Percentiles rank a stretch among this genome's conserved stretches.
Evolutionary conservation across 805 yeast species (phyloP).

Genomic region (Ascoidea tarda): DNA sequence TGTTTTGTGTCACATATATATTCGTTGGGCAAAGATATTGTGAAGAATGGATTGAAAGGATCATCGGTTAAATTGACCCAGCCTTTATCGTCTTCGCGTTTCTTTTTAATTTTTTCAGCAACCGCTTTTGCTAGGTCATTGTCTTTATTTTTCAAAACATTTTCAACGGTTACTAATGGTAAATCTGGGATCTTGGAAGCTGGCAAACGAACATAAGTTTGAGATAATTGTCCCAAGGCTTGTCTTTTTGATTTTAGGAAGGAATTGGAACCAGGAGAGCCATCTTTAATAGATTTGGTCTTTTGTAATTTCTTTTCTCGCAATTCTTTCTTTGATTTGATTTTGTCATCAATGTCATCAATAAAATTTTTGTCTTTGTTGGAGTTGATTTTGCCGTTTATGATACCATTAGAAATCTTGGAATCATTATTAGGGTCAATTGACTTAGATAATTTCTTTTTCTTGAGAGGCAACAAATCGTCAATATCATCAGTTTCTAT

Average conservation of each 20-base stretch:
- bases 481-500: conserved; percentile 70
- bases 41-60: conserved; percentile 69
- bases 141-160: conserved; percentile 60
- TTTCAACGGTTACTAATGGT: conserved; percentile 72
- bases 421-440: conserved; percentile 6
- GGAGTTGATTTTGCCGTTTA: conserved; percentile 7
- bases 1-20: conserved; percentile 34
- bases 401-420: conserved; percentile 2
- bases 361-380: conserved; percentile 4
- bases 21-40: conserved; percentile 41
- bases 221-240: conserved; percentile 15
- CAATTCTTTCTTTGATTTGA: conserved; percentile 1
- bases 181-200: conserved; percentile 89
- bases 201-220: conserved; percentile 78
- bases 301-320: conserved; percentile 7
- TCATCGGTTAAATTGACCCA: conserved; percentile 82
- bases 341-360: conserved; percentile 8
- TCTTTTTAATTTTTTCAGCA: conserved; percentile 61
- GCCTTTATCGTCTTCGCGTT: conserved; percentile 51
- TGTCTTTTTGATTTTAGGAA: not conserved
- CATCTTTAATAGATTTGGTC: conserved; percentile 5
- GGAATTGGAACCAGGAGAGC: conserved; percentile 4
- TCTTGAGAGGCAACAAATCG: conserved; percentile 64
- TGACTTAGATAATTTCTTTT: conserved; percentile 30
- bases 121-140: conserved; percentile 74